Evolutionary conservation across 805 yeast genomes (phyloP).

Genomic region (Hanseniaspora thailandica): DNA sequence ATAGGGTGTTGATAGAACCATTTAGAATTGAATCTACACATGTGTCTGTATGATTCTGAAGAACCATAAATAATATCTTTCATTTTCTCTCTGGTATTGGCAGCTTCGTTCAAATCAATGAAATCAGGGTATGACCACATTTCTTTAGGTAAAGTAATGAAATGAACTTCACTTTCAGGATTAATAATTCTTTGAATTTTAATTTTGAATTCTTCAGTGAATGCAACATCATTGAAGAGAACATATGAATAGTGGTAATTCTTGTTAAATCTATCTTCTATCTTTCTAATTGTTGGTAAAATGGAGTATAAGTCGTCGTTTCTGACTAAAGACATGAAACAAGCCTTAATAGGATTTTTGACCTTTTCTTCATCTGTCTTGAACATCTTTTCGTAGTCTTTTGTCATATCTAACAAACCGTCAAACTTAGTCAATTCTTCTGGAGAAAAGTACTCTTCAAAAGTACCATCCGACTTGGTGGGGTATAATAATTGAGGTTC

Average conservation of each 20-base stretch:
- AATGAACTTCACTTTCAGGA: conserved; percentile 48
- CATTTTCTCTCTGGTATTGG: conserved; percentile 48
- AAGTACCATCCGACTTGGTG: neutral
- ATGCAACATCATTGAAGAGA: conserved; percentile 71
- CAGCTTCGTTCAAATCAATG: conserved; percentile 66
- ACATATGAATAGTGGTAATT: conserved; percentile 83
- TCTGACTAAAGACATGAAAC: conserved; percentile 51
- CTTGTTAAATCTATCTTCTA: conserved; percentile 71
- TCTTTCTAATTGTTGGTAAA: conserved; percentile 48
- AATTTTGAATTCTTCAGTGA: conserved; percentile 56
- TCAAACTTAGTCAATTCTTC: neutral
- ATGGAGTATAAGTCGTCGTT: conserved; percentile 52
- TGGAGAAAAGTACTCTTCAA: neutral
- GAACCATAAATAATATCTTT: conserved; percentile 61
- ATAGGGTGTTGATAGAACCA: conserved; percentile 65
- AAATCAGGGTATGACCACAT: conserved; percentile 82
- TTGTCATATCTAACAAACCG: conserved; percentile 4
- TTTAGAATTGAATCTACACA: conserved; percentile 84
- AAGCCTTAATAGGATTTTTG: conserved; percentile 25
- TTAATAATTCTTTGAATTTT: conserved; percentile 43
- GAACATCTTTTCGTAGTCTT: conserved; percentile 9
- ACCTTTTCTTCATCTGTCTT: conserved; percentile 3
- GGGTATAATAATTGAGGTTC: conserved; percentile 9
- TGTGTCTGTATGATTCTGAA: conserved; percentile 66
- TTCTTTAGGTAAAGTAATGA: conserved; percentile 59